Base-by-base conservation (phyloP, 208 protist genomes). In the Trypanosoma melophagium region DNA sequence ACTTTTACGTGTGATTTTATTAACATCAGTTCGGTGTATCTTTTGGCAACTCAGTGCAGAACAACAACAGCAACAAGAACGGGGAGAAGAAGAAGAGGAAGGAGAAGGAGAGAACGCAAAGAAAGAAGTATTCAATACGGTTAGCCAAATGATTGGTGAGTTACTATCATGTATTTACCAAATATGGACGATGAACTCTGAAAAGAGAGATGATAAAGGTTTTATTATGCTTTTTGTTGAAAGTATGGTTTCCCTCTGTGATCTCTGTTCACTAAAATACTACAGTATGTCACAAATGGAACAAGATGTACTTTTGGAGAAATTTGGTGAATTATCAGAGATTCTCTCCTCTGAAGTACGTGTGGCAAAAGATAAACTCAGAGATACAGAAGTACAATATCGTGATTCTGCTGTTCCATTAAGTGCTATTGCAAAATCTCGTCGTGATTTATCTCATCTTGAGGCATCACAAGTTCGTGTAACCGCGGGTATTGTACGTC, bases 381-480 rank as follows among this genome's bases (percentile, higher is more conserved):
- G 84, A 60, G 60, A 77, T 38, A 73, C 76, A 22, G 76, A 83
- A 25, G 54, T 59, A 25, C 47, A 52, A 41, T 70, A 58, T 56
- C 28, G 57, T 9, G 67, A 79, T 19, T 42, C 54, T 3, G 52
- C 54, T 7, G 66, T 64, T 8, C 59, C 28, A 35, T 35, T 82
- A 24, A 35, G 57, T 17, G 61, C 66, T 50, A 44, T 90, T 31
- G 78, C 81, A 9, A 55, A 60, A 22, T 76, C 73, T 4, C 83
- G 83, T 16, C 76, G 76, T 14, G 24, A 51, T 12, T 70, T 75
- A 59, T 77, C 79, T 0, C 63, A 65, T 24, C 24, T 82, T 17
- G 88, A 94, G 76, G 80, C 87, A 21, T 60, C 76, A 21, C 82
- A 84, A 61, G 45, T 93, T 47, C 91, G 84, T 14, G 65, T 94